A percentile compares a stretch with the other conserved stretches of the same genome.
Conservation (phyloP, 2,329 filamentous ascomycete genomes). For the Ophiostoma triangulosporum region DNA sequence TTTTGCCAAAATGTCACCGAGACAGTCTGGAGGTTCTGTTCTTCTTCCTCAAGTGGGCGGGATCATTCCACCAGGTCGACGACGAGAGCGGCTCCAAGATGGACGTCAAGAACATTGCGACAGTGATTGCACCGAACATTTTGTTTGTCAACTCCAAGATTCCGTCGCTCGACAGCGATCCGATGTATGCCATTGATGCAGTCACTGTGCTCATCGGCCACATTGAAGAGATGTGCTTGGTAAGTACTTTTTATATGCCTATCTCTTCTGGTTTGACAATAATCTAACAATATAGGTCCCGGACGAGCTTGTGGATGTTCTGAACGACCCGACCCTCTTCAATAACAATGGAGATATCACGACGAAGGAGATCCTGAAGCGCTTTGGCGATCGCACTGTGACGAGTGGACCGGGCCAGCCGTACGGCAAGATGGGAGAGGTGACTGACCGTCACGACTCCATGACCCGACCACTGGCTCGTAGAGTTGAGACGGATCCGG, state of each 20-base stretch:
- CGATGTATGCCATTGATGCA: constrained; percentile 85
- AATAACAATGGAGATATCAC: constrained; percentile 76
- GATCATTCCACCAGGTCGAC: constrained; percentile 92
- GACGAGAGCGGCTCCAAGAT: constrained; percentile 97
- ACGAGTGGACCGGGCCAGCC: constrained; percentile 38
- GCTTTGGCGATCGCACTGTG: constrained; percentile 62
- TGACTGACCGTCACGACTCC: constrained; percentile 45
- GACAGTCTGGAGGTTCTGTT: constrained; percentile 94
- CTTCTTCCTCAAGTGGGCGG: constrained; percentile 92
- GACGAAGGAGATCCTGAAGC: constrained; percentile 91
- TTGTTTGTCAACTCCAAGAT: constrained; percentile 58
- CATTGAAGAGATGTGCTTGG: constrained; percentile 95
- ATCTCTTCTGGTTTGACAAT: too few species aligned
- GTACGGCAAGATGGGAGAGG: constrained; percentile 44
- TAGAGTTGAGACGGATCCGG: constrained; percentile 76
- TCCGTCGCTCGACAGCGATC: constrained; percentile 64
- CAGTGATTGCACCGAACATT: constrained; percentile 94
- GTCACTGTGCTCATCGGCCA: constrained; percentile 82
- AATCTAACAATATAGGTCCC: constrained; percentile 57
- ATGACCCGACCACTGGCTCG: constrained; percentile 39
- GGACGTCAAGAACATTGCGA: constrained; percentile 95
- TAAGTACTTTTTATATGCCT: too few species aligned
- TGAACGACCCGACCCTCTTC: constrained; percentile 73
- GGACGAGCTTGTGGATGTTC: constrained; percentile 73
- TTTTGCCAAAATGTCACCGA: constrained; percentile 81